These are phyloP conservation scores for Neurospora sp. DNA, from an alignment of 2,329 filamentous ascomycete species.

Conservation along the genomic window DNA sequence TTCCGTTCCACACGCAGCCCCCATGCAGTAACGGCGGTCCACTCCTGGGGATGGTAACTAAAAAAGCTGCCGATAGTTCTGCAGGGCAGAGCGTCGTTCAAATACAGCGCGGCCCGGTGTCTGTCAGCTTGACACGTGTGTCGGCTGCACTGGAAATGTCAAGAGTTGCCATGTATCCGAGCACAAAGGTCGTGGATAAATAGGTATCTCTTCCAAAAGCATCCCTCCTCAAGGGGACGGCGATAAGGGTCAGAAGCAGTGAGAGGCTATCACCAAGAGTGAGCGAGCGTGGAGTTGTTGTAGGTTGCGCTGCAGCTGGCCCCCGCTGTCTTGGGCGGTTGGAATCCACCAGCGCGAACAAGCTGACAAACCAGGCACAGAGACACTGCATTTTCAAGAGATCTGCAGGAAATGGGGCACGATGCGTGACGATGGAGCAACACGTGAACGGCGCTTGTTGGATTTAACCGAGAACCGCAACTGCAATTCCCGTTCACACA, in stretches of 20 bases:
- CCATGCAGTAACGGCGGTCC: not conserved
- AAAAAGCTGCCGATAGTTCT: not conserved
- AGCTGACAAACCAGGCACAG: not conserved
- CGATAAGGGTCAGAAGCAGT: not conserved
- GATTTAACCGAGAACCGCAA: not conserved
- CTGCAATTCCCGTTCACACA: not conserved
- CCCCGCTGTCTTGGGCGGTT: not conserved
- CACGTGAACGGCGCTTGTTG: not conserved
- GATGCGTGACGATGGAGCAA: not conserved
- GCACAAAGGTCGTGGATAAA: not conserved
- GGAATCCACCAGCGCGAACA: not conserved
- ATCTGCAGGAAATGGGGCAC: not conserved
- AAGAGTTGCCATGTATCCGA: not conserved
- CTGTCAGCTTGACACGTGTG: conserved; percentile 19
- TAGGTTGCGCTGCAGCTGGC: not conserved
- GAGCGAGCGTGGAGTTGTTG: not conserved
- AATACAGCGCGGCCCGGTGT: conserved; percentile 1
- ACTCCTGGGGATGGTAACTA: not conserved
- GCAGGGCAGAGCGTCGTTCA: conserved; percentile 2
- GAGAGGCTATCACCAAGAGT: not conserved
- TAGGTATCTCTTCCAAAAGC: not conserved
- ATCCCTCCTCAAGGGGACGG: not conserved
- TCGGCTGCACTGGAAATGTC: conserved; percentile 1
- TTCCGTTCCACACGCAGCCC: not conserved
- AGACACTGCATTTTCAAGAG: not conserved